Evolutionary conservation across 805 yeast species (phyloP).

Genomic region (Lipomyces kockii): DNA sequence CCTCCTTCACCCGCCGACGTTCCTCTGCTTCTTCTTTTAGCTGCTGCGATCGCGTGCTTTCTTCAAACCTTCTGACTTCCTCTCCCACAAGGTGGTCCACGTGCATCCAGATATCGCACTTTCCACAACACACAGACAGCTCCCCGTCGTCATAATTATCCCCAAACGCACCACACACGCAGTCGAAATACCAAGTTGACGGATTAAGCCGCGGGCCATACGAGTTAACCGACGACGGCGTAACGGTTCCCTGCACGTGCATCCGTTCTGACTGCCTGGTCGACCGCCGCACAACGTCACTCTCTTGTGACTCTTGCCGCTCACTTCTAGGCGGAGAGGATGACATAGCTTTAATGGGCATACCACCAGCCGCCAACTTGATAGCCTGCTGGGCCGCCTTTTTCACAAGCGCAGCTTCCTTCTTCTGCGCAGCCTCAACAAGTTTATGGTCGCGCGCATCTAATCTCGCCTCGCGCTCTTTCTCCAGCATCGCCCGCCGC

Average conservation of each 20-base stretch:
- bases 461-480: constrained; percentile 28
- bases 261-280: constrained; percentile 24
- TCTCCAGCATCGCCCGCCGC: constrained; percentile 20
- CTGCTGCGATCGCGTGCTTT: constrained; percentile 19
- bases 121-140: constrained; percentile 47
- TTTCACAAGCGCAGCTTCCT: constrained; percentile 21
- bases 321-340: constrained; percentile 14
- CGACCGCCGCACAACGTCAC: constrained; percentile 23
- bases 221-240: constrained; percentile 17
- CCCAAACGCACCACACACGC: constrained; percentile 48
- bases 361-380: constrained; percentile 13
- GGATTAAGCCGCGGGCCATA: constrained; percentile 23
- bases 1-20: constrained; percentile 8
- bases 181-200: constrained; percentile 49
- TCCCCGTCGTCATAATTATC: constrained; percentile 50
- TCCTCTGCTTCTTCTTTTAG: constrained; percentile 20
- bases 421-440: constrained; percentile 32
- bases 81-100: constrained; percentile 43
- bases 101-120: constrained; percentile 51
- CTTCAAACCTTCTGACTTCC: constrained; percentile 28
- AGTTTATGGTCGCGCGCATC: constrained; percentile 22
- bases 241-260: constrained; percentile 15
- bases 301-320: constrained; percentile 22
- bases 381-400: constrained; percentile 25
- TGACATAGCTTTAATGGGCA: constrained; percentile 2